phyloP scores from a whole-genome alignment of 345 rosid species.

The Rhodomyrtus tomentosa region DNA sequence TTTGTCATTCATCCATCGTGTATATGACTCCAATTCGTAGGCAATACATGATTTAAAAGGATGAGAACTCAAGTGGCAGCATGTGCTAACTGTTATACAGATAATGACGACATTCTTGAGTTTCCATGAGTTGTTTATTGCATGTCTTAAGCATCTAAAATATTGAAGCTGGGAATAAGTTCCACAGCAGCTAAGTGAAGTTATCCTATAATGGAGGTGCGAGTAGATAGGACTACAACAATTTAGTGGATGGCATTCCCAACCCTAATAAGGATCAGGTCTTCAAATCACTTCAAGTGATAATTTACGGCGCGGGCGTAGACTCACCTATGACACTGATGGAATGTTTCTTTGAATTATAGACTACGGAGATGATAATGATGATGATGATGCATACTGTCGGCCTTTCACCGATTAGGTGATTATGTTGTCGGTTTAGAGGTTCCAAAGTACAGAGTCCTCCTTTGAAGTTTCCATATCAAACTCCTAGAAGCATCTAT shows the following conservation, averaged over 20 bases:
- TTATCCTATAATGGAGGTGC: neutral
- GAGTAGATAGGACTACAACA: neutral
- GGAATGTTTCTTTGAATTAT: conserved; percentile 16
- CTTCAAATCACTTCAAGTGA: neutral
- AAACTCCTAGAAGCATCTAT: conserved; percentile 61
- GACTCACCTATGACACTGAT: neutral
- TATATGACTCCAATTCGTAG: neutral
- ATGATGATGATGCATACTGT: too few species aligned
- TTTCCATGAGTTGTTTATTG: neutral
- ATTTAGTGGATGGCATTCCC: neutral
- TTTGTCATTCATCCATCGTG: neutral
- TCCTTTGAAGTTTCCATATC: conserved; percentile 70
- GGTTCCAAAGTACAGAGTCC: conserved; percentile 85
- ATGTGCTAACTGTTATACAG: neutral
- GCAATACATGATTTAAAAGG: neutral
- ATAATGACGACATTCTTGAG: neutral
- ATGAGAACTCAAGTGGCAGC: neutral
- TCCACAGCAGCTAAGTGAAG: neutral
- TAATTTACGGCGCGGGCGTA: neutral
- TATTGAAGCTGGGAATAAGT: neutral
- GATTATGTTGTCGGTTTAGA: conserved; percentile 46
- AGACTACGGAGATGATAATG: too few species aligned
- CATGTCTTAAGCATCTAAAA: neutral
- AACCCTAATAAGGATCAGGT: neutral
- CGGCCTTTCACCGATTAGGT: too few species aligned